phyloP scores from a whole-genome alignment of 176 grass and related monocot species.

The Bonia amplexicaulis region DNA sequence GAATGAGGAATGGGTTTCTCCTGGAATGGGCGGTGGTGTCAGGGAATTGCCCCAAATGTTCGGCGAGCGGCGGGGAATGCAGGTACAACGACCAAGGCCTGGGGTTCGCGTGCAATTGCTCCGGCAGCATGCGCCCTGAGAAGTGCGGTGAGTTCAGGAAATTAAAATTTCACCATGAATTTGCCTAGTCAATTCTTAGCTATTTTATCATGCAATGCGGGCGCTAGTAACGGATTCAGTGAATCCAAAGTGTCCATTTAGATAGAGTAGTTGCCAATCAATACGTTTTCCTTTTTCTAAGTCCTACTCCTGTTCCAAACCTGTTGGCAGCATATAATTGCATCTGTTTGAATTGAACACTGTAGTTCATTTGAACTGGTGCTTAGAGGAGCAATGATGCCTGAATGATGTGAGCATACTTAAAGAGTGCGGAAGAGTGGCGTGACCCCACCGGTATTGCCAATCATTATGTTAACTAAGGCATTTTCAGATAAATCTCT shows the following conservation, averaged over 20 bases:
- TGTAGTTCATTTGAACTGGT: neutral
- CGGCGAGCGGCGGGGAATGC: constrained; percentile 27
- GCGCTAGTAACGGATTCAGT: neutral
- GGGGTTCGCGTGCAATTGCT: neutral
- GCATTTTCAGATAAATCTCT: neutral
- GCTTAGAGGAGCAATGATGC: neutral
- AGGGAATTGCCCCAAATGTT: constrained; percentile 15
- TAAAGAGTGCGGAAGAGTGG: neutral
- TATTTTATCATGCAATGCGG: neutral
- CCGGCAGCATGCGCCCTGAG: neutral
- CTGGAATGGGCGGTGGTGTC: constrained; percentile 5
- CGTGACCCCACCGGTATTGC: neutral
- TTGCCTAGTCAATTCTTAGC: neutral
- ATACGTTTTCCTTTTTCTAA: neutral
- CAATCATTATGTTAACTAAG: neutral
- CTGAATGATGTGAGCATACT: neutral
- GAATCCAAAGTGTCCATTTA: neutral
- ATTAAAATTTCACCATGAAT: neutral
- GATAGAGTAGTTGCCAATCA: neutral
- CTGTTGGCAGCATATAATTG: neutral
- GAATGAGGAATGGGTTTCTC: constrained; percentile 26
- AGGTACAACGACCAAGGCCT: neutral
- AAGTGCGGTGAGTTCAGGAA: constrained; percentile 28
- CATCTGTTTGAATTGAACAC: neutral
- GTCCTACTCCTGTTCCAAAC: neutral